Percentiles rank a stretch among this genome's conserved stretches.
These are phyloP conservation scores for Candida ponderosae DNA, from an alignment of 805 yeast species.

Conservation along the genomic window DNA sequence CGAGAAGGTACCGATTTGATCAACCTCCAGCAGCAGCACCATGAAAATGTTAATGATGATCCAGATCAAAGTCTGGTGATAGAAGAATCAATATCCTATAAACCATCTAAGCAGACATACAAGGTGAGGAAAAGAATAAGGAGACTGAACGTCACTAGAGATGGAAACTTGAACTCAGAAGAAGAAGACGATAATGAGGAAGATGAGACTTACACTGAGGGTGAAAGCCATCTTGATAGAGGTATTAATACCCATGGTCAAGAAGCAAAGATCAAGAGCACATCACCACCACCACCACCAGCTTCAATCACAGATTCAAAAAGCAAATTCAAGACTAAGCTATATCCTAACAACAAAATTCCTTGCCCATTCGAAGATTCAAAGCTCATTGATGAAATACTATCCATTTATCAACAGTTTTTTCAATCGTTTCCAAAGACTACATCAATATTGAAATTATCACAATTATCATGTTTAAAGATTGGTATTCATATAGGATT, in stretches of 20 bases:
- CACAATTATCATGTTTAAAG: conserved; percentile 5
- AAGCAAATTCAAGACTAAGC: background rate
- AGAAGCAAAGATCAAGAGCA: background rate
- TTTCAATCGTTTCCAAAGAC: background rate
- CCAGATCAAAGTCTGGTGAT: background rate
- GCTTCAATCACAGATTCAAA: too few relatives aligned
- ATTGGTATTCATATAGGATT: conserved; percentile 6
- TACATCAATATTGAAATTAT: background rate
- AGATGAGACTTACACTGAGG: too few relatives aligned
- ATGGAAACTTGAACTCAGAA: too few relatives aligned
- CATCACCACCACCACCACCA: too few relatives aligned
- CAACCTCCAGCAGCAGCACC: background rate
- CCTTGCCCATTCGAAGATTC: background rate
- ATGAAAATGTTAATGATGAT: background rate
- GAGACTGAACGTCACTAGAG: background rate
- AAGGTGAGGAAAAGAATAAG: background rate
- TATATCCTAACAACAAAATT: background rate
- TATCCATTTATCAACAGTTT: background rate
- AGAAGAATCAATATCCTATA: background rate
- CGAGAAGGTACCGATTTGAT: conserved; percentile 1
- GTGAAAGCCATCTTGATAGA: too few relatives aligned
- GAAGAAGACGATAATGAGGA: background rate
- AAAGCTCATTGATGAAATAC: background rate
- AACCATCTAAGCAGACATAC: background rate
- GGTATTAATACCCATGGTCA: background rate